phyloP scores from a whole-genome alignment of 768 basidiomycete species.

The Austroboletus festivus region DNA sequence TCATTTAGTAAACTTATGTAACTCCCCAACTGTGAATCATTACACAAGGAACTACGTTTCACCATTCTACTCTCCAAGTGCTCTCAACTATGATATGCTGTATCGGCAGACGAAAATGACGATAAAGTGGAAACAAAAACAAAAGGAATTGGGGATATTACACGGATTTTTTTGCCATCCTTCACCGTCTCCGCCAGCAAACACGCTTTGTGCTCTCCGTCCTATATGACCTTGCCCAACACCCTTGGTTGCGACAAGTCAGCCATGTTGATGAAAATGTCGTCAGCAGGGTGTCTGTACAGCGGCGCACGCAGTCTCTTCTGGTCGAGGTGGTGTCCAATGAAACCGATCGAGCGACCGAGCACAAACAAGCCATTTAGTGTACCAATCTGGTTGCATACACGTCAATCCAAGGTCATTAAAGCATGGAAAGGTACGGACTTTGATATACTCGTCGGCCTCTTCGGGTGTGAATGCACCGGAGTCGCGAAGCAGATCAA shows the following conservation, averaged over 20 bases:
- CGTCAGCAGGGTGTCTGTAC: slow-evolving; percentile 93
- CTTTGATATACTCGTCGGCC: slow-evolving; percentile 95
- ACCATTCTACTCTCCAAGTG: no score
- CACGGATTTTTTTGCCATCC: not conserved
- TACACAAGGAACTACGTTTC: no score
- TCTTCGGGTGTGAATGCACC: slow-evolving; percentile 96
- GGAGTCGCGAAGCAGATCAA: slow-evolving; percentile 86
- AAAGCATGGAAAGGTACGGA: slow-evolving; percentile 14
- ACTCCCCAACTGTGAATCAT: no score
- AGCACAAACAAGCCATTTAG: slow-evolving; percentile 97
- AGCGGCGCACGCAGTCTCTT: slow-evolving; percentile 89
- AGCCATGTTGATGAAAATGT: slow-evolving; percentile 94
- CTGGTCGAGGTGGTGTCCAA: slow-evolving; percentile 95
- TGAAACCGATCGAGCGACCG: slow-evolving; percentile 96
- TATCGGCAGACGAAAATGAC: no score
- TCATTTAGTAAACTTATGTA: no score
- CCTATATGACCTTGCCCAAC: slow-evolving; percentile 42
- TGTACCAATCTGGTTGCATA: slow-evolving; percentile 70
- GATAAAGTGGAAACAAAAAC: not conserved
- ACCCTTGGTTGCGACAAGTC: slow-evolving; percentile 81
- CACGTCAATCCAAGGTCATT: not conserved
- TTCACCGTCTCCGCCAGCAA: not conserved
- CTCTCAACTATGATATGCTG: no score
- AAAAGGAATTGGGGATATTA: not conserved
- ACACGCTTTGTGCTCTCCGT: not conserved